Evolutionary conservation across 345 rosid species (phyloP).

Genomic region (Gossypium australe): DNA sequence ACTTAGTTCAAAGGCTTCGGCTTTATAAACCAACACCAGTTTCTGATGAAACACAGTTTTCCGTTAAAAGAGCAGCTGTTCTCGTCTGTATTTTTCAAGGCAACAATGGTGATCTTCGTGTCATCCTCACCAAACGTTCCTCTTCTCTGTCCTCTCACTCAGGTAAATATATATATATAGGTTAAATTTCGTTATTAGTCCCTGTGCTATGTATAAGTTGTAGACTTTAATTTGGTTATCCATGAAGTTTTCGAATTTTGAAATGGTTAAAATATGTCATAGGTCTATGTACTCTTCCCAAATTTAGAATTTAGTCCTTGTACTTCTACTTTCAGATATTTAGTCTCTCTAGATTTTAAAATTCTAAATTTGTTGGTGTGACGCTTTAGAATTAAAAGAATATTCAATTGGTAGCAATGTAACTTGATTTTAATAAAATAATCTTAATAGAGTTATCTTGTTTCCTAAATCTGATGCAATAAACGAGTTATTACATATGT

Average conservation of each 20-base stretch:
- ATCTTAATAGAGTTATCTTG: no score
- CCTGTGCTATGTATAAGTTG: not conserved
- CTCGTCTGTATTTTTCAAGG: slow-evolving; percentile 56
- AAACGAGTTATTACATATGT: no score
- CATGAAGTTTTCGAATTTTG: no score
- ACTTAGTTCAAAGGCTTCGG: slow-evolving; percentile 20
- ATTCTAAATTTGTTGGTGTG: not conserved
- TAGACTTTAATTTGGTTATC: no score
- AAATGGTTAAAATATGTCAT: not conserved
- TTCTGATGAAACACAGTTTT: not conserved
- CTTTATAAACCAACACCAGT: slow-evolving; percentile 9
- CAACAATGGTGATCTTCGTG: slow-evolving; percentile 33
- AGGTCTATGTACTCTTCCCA: not conserved
- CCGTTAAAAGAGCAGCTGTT: slow-evolving; percentile 37
- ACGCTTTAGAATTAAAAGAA: no score
- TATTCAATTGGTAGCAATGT: no score
- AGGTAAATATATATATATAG: slow-evolving; percentile 14
- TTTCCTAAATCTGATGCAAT: no score
- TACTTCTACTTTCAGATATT: not conserved
- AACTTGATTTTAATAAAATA: no score
- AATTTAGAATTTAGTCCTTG: not conserved
- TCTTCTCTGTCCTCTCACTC: slow-evolving; percentile 39
- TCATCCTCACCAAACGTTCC: slow-evolving; percentile 50
- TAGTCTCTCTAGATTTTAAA: not conserved
- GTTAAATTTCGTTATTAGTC: not conserved